Conservation (phyloP, 75 land plant genomes). For the Selaginella tamariscina region DNA sequence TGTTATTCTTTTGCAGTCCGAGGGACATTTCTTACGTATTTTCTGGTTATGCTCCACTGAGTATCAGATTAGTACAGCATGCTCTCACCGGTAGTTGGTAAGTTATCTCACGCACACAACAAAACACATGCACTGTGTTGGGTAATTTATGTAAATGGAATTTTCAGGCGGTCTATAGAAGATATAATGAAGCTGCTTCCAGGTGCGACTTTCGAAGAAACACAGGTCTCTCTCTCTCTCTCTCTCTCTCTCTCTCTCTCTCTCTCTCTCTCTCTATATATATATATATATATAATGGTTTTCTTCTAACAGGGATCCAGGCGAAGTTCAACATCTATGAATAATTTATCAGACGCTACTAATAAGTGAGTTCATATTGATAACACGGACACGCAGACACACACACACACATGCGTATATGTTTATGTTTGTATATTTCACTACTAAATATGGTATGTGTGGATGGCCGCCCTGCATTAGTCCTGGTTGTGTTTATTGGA, state of each 20-base stretch:
- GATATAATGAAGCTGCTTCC: constrained; percentile 71
- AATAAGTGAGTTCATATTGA: not conserved
- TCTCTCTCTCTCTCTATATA: too few relatives aligned
- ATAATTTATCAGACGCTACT: not conserved
- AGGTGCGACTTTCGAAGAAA: constrained; percentile 66
- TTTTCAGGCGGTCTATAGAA: constrained; percentile 69
- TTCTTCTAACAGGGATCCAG: too few relatives aligned
- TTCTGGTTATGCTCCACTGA: constrained; percentile 97
- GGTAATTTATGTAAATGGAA: too few relatives aligned
- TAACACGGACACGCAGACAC: too few relatives aligned
- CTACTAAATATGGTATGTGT: too few relatives aligned
- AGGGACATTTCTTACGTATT: constrained; percentile 82
- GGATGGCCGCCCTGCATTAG: constrained; percentile 70
- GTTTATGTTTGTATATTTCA: too few relatives aligned
- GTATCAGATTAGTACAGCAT: constrained; percentile 81
- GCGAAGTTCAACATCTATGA: not conserved
- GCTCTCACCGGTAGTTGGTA: constrained; percentile 83
- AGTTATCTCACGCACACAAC: constrained; percentile 16
- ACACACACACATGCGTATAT: too few relatives aligned
- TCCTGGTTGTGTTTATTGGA: constrained; percentile 82
- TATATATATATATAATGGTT: too few relatives aligned
- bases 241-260: too few relatives aligned
- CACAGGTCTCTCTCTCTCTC: too few relatives aligned
- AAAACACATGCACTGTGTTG: too few relatives aligned
- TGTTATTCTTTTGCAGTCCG: constrained; percentile 44